Evolutionary conservation across 129 eudicot genomes (phyloP).

Genomic region (Flaveria robusta): DNA sequence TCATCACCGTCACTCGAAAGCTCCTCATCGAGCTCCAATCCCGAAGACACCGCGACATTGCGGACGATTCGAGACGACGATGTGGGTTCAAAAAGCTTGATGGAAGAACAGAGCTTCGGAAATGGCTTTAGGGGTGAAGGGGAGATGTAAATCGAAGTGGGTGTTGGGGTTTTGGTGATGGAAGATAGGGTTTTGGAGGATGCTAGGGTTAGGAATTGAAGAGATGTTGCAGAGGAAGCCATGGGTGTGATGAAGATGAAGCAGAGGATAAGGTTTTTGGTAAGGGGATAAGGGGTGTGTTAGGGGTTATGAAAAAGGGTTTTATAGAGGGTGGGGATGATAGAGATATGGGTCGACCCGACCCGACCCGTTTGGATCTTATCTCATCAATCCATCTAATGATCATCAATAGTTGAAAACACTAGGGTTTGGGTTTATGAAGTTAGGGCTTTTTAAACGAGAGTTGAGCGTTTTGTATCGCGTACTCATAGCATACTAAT

Average conservation of each 20-base stretch:
- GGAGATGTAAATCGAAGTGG: constrained; percentile 30
- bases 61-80: constrained; percentile 36
- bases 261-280: constrained; percentile 39
- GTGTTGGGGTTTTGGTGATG: constrained; percentile 42
- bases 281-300: constrained; percentile 28
- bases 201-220: constrained; percentile 55
- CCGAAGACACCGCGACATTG: constrained; percentile 56
- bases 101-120: constrained; percentile 41
- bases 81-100: constrained; percentile 29
- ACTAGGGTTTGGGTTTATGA: too few species aligned
- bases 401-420: too few species aligned
- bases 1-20: constrained; percentile 34
- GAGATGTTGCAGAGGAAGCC: constrained; percentile 55
- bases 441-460: too few species aligned
- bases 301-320: neutral
- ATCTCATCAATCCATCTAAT: too few species aligned
- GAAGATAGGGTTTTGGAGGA: constrained; percentile 55
- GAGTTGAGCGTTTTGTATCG: too few species aligned
- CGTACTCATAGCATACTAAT: too few species aligned
- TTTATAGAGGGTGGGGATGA: neutral
- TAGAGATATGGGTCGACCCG: constrained; percentile 19
- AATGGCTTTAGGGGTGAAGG: constrained; percentile 46
- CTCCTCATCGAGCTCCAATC: constrained; percentile 46
- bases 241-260: constrained; percentile 28
- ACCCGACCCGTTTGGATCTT: constrained; percentile 33